Evolutionary conservation across 2,329 filamentous ascomycete species (phyloP), one percentile per base, ranked within the genome.

Genomic region (Aurifilum marmelostoma): DNA sequence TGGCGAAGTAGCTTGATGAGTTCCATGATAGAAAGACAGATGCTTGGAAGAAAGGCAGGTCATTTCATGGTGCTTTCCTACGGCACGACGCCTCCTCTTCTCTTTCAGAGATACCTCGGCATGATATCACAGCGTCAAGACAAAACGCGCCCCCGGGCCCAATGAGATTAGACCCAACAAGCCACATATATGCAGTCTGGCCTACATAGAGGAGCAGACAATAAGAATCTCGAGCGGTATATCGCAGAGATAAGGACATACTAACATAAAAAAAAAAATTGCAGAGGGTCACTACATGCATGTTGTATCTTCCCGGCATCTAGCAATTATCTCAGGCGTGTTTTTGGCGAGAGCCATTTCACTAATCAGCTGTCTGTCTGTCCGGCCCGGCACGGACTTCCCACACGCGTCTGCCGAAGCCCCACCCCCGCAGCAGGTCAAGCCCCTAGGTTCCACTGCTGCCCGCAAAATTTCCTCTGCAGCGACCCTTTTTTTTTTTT

Each of bases 71-170:
- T 5, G 2, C 4, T 6, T 29, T 18, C 16, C 52, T 3, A 32
- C 60, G 18, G 27, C 29, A 41, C n/a, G 6, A 12, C 39, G 18
- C n/a, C 39, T 54, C 61, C 39, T 47, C 27, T 18, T 18, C 37
- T 43, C 27, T 4, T n/a, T n/a, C 9, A 24, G 24, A 54, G 21
- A 34, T 71, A 39, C 69, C 69, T 69, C 67, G 69, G 69, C 69
- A 65, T 58, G 63, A 59, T 27, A 64, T 54, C 54, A 66, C 41
- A 39, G 52, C 37, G 4, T 27, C n/a, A 2, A 32, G 14, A 34
- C 29, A n/a, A 47, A 3, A 16, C 39, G 37, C 39, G 47, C 21
- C 39, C 8, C 32, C 43, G 5, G 18, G n/a, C n/a, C 52, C 50
- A 7, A 37, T 60, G 64, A 54, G 32, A 18, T 37, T 60, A 5